Conservation (phyloP, 352 stramenopile genomes). For the Globisporangium heterothallicum region DNA sequence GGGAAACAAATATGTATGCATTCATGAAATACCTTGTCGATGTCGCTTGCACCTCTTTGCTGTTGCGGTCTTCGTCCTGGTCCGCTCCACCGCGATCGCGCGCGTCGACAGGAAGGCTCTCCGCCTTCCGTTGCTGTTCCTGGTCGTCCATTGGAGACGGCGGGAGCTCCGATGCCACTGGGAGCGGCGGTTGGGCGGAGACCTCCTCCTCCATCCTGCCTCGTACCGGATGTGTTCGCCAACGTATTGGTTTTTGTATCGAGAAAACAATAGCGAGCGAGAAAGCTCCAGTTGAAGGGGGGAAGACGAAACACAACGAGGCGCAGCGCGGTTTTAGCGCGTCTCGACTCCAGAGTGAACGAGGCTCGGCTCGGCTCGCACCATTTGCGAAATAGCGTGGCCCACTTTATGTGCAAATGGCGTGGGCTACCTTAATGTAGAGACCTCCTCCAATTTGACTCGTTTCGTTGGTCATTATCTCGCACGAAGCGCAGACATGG, state of each 20-base stretch:
- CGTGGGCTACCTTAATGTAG: not conserved
- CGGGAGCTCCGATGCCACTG: not conserved
- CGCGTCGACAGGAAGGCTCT: not conserved
- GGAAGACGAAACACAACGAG: not conserved
- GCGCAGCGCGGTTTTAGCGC: too few relatives aligned
- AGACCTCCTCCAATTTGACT: not conserved
- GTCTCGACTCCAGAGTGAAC: too few relatives aligned
- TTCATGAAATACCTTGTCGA: not conserved
- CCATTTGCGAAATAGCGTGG: not conserved
- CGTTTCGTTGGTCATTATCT: conserved; percentile 4
- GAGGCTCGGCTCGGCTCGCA: too few relatives aligned
- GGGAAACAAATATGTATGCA: not conserved
- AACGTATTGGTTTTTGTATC: not conserved
- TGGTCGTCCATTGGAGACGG: not conserved
- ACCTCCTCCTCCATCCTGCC: not conserved
- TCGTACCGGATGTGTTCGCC: not conserved
- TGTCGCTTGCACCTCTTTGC: not conserved
- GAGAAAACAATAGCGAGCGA: too few relatives aligned
- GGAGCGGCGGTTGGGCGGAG: not conserved
- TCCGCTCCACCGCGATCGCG: not conserved
- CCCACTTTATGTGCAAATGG: not conserved
- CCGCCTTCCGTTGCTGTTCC: not conserved
- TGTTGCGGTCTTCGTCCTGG: not conserved
- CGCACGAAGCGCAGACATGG: conserved; percentile 3
- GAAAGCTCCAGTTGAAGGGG: conserved; percentile 13